Conservation (phyloP, 768 basidiomycete species). For the Boletus barrowsii region DNA sequence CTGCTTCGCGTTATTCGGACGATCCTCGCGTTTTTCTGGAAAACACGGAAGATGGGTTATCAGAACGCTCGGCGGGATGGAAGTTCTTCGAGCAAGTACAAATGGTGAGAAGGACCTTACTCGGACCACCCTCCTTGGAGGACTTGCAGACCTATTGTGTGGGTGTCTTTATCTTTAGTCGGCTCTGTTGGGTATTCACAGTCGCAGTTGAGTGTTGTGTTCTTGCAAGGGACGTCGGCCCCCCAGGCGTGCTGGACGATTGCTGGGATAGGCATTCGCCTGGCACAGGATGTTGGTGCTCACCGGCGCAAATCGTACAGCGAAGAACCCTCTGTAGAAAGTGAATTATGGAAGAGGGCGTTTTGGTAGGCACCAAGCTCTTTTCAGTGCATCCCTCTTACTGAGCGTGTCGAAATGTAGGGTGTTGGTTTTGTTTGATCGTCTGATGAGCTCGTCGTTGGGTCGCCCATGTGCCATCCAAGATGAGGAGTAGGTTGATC, state of each 20-base stretch:
- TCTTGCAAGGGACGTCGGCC: constrained; percentile 54
- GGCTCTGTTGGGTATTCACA: constrained; percentile 5
- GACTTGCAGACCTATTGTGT: constrained; percentile 72
- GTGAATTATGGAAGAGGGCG: constrained; percentile 59
- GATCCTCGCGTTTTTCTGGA: constrained; percentile 54
- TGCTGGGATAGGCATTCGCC: constrained; percentile 57
- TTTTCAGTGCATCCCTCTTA: background rate
- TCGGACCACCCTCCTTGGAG: constrained; percentile 56
- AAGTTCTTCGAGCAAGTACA: constrained; percentile 51
- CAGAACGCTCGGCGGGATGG: constrained; percentile 50
- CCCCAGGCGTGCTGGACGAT: constrained; percentile 69
- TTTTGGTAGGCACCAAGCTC: constrained; percentile 37
- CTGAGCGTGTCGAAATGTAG: constrained; percentile 6
- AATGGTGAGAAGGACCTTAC: constrained; percentile 53
- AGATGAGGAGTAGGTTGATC: constrained; percentile 60
- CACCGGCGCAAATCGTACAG: constrained; percentile 40
- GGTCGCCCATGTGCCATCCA: constrained; percentile 67
- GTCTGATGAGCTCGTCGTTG: constrained; percentile 42
- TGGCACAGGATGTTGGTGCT: constrained; percentile 59
- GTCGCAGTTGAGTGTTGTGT: constrained; percentile 49
- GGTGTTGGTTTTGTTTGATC: constrained; percentile 31
- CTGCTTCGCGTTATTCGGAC: constrained; percentile 52
- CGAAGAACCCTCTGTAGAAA: constrained; percentile 39
- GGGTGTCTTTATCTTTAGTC: constrained; percentile 19
- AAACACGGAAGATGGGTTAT: constrained; percentile 23